Evolutionary conservation across 371 early-diverging fungal species (phyloP), one percentile per base, ranked within the genome.

Genomic region (Mortierella sp.): DNA sequence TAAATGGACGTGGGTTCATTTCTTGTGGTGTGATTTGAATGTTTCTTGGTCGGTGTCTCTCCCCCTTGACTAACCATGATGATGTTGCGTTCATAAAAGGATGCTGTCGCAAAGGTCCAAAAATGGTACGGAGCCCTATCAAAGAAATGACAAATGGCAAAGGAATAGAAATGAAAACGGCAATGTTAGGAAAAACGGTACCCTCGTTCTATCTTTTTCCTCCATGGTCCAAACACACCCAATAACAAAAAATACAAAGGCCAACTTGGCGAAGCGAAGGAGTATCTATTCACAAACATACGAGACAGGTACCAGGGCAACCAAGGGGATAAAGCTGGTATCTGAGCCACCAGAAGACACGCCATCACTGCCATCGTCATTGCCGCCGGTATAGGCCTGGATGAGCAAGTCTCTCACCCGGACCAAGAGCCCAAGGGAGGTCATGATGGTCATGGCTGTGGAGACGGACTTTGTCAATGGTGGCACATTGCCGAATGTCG

Each of bases 81-180:
- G 34, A 85, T 57, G 31, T 65, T 82, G 50, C 80, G 57, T 31
- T 85, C 86, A 74, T 72, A 85, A 54, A 85, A 79, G 50, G 82
- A 72, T 16, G 86, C 86, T 24, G 86, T 79, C 44, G 82, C 86
- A 72, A 85, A 81, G 1, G 86, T 85, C 86, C 86, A 85, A 48
- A 81, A 77, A 5, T 58, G 79, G 77, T 81, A 85, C 14, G 78
- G 86, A 5, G 80, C 86, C 3, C 86, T 85, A 77, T 2, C 2
- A 11, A 28, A 13, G 58, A 50, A 63, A 1, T 1, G 1, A 7
- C 2, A 55, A 63, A 1, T 1, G 1, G 5, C 2, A 55, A 55
- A 54, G 31, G 13, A 47, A 3, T 14, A 50, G 24, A 45, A 31
- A 72, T 60, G 19, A 47, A 38, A 8, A 38, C 0, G 26, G 77